A percentile compares a stretch with the other conserved stretches of the same genome.
phyloP scores from a whole-genome alignment of 2,329 filamentous ascomycete genomes.

The Pseudovirgaria hyperparasitica region DNA sequence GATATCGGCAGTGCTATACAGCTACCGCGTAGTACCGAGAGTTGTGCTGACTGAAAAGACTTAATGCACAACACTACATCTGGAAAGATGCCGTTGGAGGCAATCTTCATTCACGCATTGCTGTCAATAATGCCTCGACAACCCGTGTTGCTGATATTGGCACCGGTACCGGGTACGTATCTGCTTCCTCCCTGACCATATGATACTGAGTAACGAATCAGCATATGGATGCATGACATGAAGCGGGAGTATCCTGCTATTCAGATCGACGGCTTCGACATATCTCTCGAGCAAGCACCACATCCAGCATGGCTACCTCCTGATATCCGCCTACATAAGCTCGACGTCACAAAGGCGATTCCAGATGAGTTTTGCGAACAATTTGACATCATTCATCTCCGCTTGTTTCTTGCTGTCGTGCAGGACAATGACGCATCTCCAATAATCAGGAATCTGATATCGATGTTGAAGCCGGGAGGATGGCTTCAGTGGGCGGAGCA shows the following conservation, averaged over 20 bases:
- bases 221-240: conserved; percentile 15
- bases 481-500: conserved; percentile 6
- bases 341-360: conserved; percentile 4
- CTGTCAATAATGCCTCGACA: no score
- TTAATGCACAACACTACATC: no score
- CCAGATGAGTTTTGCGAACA: conserved; percentile 1
- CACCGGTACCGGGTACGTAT: conserved; percentile 16
- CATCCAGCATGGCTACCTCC: conserved; percentile 11
- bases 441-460: conserved; percentile 1
- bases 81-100: no score
- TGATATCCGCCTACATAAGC: conserved; percentile 6
- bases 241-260: conserved; percentile 8
- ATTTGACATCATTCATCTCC: conserved; percentile 4
- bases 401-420: conserved; percentile 2
- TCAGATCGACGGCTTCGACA: conserved; percentile 13
- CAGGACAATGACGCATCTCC: conserved; percentile 1
- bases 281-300: conserved; percentile 12
- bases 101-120: no score
- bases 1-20: no score
- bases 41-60: no score
- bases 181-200: no score
- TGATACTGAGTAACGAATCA: no score
- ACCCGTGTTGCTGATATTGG: conserved; percentile 14
- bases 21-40: no score
- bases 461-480: conserved; percentile 5